Evolutionary conservation across 352 stramenopile genomes (phyloP).

Genomic region (Aphanomyces astaci): DNA sequence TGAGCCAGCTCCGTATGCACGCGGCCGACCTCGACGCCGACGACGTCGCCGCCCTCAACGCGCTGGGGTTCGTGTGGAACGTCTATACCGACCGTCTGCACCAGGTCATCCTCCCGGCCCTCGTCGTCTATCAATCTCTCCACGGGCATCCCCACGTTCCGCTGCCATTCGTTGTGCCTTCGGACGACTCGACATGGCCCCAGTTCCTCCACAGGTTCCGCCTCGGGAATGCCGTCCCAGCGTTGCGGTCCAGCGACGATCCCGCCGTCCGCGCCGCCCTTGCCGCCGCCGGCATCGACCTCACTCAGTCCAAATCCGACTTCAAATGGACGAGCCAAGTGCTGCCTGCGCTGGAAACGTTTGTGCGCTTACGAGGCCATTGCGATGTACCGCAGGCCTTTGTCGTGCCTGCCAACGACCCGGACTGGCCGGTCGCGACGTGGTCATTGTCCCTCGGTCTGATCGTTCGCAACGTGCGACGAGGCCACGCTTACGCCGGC

Average conservation of each 20-base stretch:
- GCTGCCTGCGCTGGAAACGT: constrained; percentile 72
- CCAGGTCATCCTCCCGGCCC: constrained; percentile 52
- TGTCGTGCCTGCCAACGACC: constrained; percentile 58
- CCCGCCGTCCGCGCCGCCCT: constrained; percentile 38
- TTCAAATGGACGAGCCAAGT: constrained; percentile 55
- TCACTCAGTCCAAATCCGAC: constrained; percentile 38
- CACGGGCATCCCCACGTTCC: constrained; percentile 52
- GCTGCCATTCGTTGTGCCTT: constrained; percentile 48
- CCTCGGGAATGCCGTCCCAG: constrained; percentile 61
- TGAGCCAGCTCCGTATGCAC: constrained; percentile 83
- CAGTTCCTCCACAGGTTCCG: constrained; percentile 40
- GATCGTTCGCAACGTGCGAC: constrained; percentile 87
- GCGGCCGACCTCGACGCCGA: constrained; percentile 39
- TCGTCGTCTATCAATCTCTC: constrained; percentile 48
- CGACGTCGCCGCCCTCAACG: constrained; percentile 71
- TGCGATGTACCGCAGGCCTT: constrained; percentile 89
- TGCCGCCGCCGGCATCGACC: constrained; percentile 50
- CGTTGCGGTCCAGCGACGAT: constrained; percentile 47
- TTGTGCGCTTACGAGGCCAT: constrained; percentile 80
- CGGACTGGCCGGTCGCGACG: constrained; percentile 71
- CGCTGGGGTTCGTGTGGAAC: constrained; percentile 89
- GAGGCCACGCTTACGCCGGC: constrained; percentile 51
- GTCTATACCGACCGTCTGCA: constrained; percentile 68
- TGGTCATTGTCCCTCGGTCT: constrained; percentile 84
- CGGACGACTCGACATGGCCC: constrained; percentile 38